Evolutionary conservation across 2,329 filamentous ascomycete species (phyloP).

Genomic region (Capronia coronata): DNA sequence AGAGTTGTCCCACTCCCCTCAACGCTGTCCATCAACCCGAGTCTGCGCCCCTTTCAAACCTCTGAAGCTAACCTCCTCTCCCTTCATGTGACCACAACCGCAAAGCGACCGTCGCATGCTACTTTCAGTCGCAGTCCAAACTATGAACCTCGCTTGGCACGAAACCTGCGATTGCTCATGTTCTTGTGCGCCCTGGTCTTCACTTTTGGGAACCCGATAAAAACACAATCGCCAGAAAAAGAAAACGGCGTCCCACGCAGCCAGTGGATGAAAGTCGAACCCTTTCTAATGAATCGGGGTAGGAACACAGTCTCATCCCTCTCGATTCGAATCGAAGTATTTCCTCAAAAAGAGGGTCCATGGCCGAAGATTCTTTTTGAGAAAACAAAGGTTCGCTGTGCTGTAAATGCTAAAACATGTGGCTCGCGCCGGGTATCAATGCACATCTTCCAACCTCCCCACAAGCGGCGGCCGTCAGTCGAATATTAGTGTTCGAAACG

Average conservation of each 20-base stretch:
- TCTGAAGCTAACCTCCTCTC: background rate
- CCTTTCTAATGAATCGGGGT: slow-evolving; percentile 15
- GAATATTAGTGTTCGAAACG: slow-evolving; percentile 23
- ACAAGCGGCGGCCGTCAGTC: slow-evolving; percentile 27
- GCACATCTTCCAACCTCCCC: slow-evolving; percentile 25
- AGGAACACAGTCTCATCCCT: slow-evolving; percentile 24
- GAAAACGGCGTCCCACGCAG: slow-evolving; percentile 12
- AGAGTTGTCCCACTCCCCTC: background rate
- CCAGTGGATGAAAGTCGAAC: slow-evolving; percentile 20
- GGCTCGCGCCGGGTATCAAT: slow-evolving; percentile 28
- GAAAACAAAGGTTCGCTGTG: slow-evolving; percentile 18
- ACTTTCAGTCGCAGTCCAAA: no score
- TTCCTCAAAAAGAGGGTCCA: slow-evolving; percentile 10
- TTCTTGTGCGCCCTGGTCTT: background rate
- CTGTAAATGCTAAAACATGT: slow-evolving; percentile 27
- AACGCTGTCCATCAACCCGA: background rate
- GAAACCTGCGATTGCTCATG: background rate
- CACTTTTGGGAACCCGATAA: slow-evolving; percentile 13
- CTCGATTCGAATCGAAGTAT: slow-evolving; percentile 16
- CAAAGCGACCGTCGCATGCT: no score
- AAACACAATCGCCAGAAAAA: slow-evolving; percentile 15
- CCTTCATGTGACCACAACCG: background rate
- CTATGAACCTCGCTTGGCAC: background rate
- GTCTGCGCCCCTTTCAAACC: background rate
- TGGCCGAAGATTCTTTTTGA: slow-evolving; percentile 11